Conservation (phyloP, 2,329 filamentous ascomycete genomes). For the Periconia digitata region DNA sequence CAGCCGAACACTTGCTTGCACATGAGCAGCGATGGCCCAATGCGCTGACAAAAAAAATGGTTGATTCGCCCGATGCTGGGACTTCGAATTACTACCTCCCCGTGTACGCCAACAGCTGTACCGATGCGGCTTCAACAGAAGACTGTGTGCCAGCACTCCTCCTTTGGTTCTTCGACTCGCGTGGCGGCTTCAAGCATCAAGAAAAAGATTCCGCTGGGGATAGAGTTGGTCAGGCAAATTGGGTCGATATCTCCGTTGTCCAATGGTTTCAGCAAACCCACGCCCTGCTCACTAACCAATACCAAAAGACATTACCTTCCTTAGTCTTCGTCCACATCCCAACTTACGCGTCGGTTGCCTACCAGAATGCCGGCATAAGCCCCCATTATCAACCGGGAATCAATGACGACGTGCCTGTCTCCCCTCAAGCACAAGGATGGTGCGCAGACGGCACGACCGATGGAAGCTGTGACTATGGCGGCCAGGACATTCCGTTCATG, state of each 20-base stretch:
- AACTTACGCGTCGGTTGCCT: constrained; percentile 13
- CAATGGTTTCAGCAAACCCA: constrained; percentile 6
- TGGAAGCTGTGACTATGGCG: constrained; percentile 39
- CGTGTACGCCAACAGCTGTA: constrained; percentile 38
- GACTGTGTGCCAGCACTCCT: constrained; percentile 44
- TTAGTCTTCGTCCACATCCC: constrained; percentile 58
- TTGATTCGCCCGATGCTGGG: constrained; percentile 35
- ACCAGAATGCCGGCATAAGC: constrained; percentile 51
- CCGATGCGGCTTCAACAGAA: background rate
- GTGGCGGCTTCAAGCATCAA: constrained; percentile 9
- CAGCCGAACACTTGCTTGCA: constrained; percentile 39
- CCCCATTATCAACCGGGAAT: constrained; percentile 46
- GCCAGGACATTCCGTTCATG: constrained; percentile 61
- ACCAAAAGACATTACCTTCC: constrained; percentile 42
- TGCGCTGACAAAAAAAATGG: constrained; percentile 44
- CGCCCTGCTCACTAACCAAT: constrained; percentile 11
- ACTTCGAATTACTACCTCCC: constrained; percentile 55
- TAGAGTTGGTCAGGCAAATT: constrained; percentile 5
- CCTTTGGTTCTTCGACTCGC: constrained; percentile 69
- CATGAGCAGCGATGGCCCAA: constrained; percentile 6
- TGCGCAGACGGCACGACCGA: constrained; percentile 8
- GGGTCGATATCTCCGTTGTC: constrained; percentile 5
- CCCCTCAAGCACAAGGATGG: constrained; percentile 37
- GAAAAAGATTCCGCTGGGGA: constrained; percentile 5
- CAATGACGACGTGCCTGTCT: constrained; percentile 14